Evolutionary conservation across 306 rosid species (phyloP).

Genomic region (Corylus avellana): DNA sequence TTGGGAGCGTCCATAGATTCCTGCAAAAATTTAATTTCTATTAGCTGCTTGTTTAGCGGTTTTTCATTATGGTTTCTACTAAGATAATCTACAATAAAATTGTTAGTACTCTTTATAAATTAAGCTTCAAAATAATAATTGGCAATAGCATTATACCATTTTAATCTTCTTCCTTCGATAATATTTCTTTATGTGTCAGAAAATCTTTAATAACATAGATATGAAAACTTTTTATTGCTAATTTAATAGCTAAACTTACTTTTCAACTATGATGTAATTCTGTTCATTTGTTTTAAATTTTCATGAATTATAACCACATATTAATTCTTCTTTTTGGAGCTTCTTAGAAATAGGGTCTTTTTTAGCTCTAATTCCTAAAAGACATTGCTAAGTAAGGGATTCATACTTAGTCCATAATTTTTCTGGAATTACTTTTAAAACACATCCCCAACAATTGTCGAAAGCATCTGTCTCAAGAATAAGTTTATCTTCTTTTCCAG

Average conservation of each 20-base stretch:
- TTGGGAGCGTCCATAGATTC: too few relatives aligned
- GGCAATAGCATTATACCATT: neutral
- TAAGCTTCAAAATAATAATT: neutral
- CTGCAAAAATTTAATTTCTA: too few relatives aligned
- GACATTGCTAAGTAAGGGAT: too few relatives aligned
- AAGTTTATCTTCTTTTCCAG: neutral
- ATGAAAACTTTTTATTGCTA: neutral
- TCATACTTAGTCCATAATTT: neutral
- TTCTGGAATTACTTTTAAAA: neutral
- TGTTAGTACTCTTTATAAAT: too few relatives aligned
- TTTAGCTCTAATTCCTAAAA: neutral
- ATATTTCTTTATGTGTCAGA: neutral
- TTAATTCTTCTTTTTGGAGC: neutral
- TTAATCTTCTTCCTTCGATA: neutral
- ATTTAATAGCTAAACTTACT: neutral
- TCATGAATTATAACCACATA: neutral
- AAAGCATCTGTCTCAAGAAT: neutral
- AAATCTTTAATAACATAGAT: neutral
- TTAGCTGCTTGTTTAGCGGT: too few relatives aligned
- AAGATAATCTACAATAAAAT: too few relatives aligned
- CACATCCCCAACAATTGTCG: neutral
- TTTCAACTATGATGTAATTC: too few relatives aligned
- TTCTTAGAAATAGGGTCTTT: neutral
- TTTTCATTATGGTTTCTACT: too few relatives aligned
- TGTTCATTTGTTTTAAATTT: neutral